phyloP scores from a whole-genome alignment of 2,329 filamentous ascomycete species.

The Dothistroma pini region DNA sequence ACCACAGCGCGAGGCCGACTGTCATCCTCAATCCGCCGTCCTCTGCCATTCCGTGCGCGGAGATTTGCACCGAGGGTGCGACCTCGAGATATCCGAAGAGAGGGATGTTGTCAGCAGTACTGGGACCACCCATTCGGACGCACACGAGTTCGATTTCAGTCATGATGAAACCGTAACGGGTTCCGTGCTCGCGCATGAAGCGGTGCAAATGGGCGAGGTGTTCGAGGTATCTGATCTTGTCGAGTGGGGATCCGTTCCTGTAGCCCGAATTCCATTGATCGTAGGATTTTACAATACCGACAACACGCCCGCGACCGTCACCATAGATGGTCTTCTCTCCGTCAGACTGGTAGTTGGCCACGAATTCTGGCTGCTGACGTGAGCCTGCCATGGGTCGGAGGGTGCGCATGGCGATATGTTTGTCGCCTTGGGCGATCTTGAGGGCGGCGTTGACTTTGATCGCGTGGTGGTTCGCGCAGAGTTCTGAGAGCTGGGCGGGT shows the following conservation, averaged over 20 bases:
- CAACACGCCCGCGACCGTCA: constrained; percentile 57
- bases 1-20: constrained; percentile 72
- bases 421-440: constrained; percentile 68
- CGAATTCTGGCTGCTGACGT: constrained; percentile 61
- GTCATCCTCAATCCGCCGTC: constrained; percentile 55
- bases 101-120: constrained; percentile 50
- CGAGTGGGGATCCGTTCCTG: constrained; percentile 78
- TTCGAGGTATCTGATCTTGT: constrained; percentile 83
- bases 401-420: constrained; percentile 53
- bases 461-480: constrained; percentile 75
- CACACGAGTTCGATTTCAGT: constrained; percentile 93
- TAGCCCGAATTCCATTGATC: constrained; percentile 95
- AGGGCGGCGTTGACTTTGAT: constrained; percentile 85
- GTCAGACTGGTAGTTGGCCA: constrained; percentile 59
- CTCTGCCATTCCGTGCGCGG: constrained; percentile 34
- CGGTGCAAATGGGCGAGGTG: constrained; percentile 82
- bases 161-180: constrained; percentile 92
- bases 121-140: constrained; percentile 68
- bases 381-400: constrained; percentile 34
- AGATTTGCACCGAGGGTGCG: constrained; percentile 52
- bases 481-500: constrained; percentile 68
- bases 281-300: constrained; percentile 86
- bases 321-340: constrained; percentile 47
- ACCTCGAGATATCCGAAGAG: constrained; percentile 90
- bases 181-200: constrained; percentile 89